Evolutionary conservation across 352 stramenopile genomes (phyloP), one percentile per base, ranked within the genome.

Genomic region (Phytophthora kernoviae): DNA sequence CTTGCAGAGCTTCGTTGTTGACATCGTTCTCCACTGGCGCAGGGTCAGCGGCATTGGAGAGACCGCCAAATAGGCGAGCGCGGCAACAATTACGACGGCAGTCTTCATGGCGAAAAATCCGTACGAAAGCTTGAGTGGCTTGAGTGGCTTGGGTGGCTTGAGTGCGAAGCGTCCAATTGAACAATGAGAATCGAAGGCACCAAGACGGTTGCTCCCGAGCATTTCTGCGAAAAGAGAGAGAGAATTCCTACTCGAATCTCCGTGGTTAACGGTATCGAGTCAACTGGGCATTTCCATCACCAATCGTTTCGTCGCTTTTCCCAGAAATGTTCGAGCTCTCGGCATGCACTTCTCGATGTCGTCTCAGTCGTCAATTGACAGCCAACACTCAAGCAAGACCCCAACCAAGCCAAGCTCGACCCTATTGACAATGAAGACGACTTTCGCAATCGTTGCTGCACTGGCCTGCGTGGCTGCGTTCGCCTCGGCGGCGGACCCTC

Each of bases 361-460:
- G 12, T 24, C 22, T 56, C 60, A 63, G 36, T 69, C 34, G 42
- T 42, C 48, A 55, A 60, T 44, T n/a, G 26, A 32, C 54, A 18
- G 18, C 26, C 42, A 4, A 17, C 12, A 45, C 42, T 54, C 48
- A 65, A 59, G 48, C 22, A 30, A 30, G 6, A 30, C 20, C 15
- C 15, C 24, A 53, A 12, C 37, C 20, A 40, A 6, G 24, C 24
- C 24, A 7, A 30, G 24, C 44, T 32, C 26, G 7, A 27, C 24
- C 17, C 17, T 18, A 39, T 14, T 20, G 11, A 39, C 6, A 33
- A 69, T 69, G 61, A 69, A 69, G 54, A 65, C 48, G 17, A 10
- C 34, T 45, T 51, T 69, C 36, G 47, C 46, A 1, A 42, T 69
- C 22, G 20, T 51, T 4, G 34, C 54, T 53, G 61, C 34, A 18